These are phyloP conservation scores for Corymbia calophylla DNA, from an alignment of 441 rosid species.

Conservation along the genomic window DNA sequence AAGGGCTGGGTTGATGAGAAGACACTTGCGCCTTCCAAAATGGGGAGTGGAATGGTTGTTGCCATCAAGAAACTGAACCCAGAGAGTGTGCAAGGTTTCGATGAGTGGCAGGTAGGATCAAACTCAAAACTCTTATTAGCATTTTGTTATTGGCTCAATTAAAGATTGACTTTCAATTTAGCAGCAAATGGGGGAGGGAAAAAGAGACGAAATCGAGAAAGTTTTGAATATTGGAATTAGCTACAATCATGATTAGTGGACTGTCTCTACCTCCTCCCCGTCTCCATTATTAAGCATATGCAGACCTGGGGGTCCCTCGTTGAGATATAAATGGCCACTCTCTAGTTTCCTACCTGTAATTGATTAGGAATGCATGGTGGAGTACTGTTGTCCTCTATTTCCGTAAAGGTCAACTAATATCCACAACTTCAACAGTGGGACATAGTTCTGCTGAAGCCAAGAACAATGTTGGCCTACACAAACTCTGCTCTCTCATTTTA, in stretches of 20 bases:
- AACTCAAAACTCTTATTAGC: background rate
- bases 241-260: background rate
- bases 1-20: conserved; percentile 50
- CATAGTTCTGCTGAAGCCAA: background rate
- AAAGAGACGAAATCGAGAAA: background rate
- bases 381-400: background rate
- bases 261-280: background rate
- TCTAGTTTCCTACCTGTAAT: background rate
- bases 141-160: background rate
- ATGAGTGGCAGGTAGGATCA: conserved; percentile 43
- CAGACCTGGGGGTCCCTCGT: background rate
- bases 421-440: background rate
- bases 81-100: conserved; percentile 42
- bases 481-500: background rate
- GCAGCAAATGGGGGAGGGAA: background rate
- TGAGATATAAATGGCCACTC: background rate
- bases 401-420: background rate
- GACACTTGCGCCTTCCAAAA: conserved; percentile 34
- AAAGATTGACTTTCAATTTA: background rate
- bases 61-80: conserved; percentile 49
- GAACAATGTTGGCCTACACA: background rate
- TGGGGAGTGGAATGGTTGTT: conserved; percentile 35
- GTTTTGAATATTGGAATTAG: background rate
- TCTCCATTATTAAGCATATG: background rate
- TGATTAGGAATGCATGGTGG: background rate